Conservation (phyloP, 805 yeast species). For the Cyberlindnera subsufficiens region DNA sequence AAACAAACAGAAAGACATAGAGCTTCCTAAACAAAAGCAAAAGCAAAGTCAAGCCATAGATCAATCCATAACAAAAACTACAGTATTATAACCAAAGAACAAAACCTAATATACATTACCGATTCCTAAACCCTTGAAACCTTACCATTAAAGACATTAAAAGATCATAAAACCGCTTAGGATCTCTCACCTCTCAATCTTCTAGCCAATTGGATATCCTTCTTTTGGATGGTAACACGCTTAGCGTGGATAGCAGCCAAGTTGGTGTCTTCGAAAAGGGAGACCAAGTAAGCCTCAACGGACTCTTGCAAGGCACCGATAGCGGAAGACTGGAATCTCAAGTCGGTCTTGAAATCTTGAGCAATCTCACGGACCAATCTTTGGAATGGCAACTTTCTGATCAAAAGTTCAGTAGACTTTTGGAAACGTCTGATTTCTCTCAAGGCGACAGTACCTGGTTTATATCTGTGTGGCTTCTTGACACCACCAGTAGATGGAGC, state of each 20-base stretch:
- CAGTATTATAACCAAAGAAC: slow-evolving; percentile 8
- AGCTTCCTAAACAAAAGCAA: no score
- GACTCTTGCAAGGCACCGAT: slow-evolving; percentile 97
- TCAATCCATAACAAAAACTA: slow-evolving; percentile 1
- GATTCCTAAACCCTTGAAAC: slow-evolving; percentile 10
- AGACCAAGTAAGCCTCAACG: slow-evolving; percentile 94
- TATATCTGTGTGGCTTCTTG: slow-evolving; percentile 90
- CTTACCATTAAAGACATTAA: slow-evolving; percentile 9
- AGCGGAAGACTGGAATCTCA: slow-evolving; percentile 95
- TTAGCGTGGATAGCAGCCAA: slow-evolving; percentile 90
- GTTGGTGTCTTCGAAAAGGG: slow-evolving; percentile 94
- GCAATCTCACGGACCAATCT: slow-evolving; percentile 94
- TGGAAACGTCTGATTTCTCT: slow-evolving; percentile 97
- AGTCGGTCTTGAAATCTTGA: slow-evolving; percentile 84
- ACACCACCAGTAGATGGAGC: slow-evolving; percentile 91
- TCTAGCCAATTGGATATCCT: slow-evolving; percentile 96
- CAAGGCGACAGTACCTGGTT: slow-evolving; percentile 94
- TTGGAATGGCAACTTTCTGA: slow-evolving; percentile 95
- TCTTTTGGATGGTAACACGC: slow-evolving; percentile 98
- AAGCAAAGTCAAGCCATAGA: no score
- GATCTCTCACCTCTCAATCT: slow-evolving; percentile 97
- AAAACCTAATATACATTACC: slow-evolving; percentile 18
- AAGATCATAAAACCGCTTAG: slow-evolving; percentile 28
- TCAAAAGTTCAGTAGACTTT: slow-evolving; percentile 87
- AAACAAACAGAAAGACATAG: no score